Conservation (phyloP, 1,284 basidiomycete genomes). For the Agroathelia rolfsii region DNA sequence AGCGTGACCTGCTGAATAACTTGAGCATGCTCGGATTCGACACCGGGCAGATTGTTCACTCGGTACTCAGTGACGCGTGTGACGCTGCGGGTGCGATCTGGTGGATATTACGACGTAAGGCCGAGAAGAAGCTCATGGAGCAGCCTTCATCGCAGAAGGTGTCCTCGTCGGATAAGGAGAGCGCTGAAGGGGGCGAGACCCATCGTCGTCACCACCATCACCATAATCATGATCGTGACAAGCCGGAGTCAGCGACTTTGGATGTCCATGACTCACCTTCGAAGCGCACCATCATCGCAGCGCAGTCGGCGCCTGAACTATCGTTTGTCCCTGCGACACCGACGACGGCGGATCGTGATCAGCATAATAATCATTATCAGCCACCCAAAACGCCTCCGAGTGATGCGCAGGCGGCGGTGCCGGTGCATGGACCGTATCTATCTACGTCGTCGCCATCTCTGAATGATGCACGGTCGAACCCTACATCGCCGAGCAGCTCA, state of each 20-base stretch:
- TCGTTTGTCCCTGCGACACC: constrained; percentile 69
- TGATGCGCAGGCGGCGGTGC: too few species aligned
- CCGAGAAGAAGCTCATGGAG: constrained; percentile 52
- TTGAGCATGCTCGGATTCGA: constrained; percentile 81
- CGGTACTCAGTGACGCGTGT: constrained; percentile 85
- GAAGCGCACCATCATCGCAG: constrained; percentile 9
- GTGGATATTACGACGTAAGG: constrained; percentile 90
- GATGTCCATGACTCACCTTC: constrained; percentile 18
- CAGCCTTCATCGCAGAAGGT: constrained; percentile 28
- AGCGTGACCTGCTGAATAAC: constrained; percentile 72
- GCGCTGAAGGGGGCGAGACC: too few species aligned
- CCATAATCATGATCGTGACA: constrained; percentile 15
- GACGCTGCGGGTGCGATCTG: constrained; percentile 87
- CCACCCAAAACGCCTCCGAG: constrained; percentile 44
- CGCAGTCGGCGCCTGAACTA: constrained; percentile 41
- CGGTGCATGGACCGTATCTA: constrained; percentile 31
- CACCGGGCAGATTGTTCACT: constrained; percentile 90
- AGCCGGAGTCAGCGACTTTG: constrained; percentile 15
- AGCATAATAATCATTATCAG: constrained; percentile 41
- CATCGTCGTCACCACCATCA: constrained; percentile 5
- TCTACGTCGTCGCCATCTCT: constrained; percentile 53
- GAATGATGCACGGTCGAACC: constrained; percentile 44
- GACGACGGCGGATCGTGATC: constrained; percentile 31
- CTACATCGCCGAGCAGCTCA: constrained; percentile 55
- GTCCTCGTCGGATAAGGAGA: constrained; percentile 20